Conservation (phyloP, 1,284 basidiomycete genomes). For the Microbotryomycetes sp. region DNA sequence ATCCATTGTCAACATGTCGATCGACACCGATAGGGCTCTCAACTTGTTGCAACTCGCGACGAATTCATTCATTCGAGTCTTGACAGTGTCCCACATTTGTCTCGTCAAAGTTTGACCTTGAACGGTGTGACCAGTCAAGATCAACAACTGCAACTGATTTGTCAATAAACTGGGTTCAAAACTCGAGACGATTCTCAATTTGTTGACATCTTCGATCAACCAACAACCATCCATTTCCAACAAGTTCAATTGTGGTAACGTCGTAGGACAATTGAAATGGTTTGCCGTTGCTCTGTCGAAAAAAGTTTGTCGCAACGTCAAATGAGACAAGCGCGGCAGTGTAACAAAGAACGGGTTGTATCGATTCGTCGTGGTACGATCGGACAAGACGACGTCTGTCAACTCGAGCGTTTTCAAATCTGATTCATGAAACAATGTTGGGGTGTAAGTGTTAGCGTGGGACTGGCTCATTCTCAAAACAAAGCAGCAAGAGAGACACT, state of each 20-base stretch:
- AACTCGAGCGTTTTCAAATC: background rate
- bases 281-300: conserved; percentile 14
- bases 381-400: conserved; percentile 3
- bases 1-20: too few relatives aligned
- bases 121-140: too few relatives aligned
- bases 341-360: conserved; percentile 18
- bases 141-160: conserved; percentile 3
- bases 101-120: too few relatives aligned
- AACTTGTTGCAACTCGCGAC: too few relatives aligned
- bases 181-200: conserved; percentile 2
- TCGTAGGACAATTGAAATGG: conserved; percentile 11
- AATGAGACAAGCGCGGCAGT: conserved; percentile 3
- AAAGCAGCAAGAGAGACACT: background rate
- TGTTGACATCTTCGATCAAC: conserved; percentile 6
- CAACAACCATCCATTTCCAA: conserved; percentile 13
- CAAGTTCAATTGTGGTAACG: conserved; percentile 3
- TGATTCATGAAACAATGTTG: background rate
- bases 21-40: too few relatives aligned
- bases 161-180: conserved; percentile 9
- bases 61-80: too few relatives aligned
- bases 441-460: background rate
- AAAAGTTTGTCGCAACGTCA: conserved; percentile 1
- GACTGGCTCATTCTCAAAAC: background rate
- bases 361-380: conserved; percentile 15
- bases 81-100: too few relatives aligned